Evolutionary conservation across 2,329 filamentous ascomycete genomes (phyloP).

Genomic region (Cladophialophora chaetospira): DNA sequence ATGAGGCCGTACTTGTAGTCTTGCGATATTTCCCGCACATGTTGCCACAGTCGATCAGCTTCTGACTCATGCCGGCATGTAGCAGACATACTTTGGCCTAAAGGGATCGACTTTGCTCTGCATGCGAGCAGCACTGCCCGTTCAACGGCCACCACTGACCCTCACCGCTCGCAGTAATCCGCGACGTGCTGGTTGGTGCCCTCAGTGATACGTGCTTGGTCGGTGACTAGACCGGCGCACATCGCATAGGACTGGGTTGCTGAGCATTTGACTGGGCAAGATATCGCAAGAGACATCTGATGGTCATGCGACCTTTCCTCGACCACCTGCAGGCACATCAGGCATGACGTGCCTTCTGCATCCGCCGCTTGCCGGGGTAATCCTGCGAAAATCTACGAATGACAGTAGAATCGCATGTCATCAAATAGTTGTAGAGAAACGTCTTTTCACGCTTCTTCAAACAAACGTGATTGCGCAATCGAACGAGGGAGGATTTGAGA

Average conservation of each 20-base stretch:
- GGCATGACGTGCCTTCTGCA: constrained; percentile 25
- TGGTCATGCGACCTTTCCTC: constrained; percentile 27
- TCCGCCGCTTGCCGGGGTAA: constrained; percentile 12
- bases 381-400: neutral
- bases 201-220: neutral
- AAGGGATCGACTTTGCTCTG: neutral
- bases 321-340: constrained; percentile 21
- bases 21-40: neutral
- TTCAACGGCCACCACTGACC: neutral
- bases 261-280: neutral
- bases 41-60: constrained; percentile 5
- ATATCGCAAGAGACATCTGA: constrained; percentile 4
- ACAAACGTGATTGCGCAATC: neutral
- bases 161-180: neutral
- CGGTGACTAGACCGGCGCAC: neutral
- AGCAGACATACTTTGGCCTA: neutral
- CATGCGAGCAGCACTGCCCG: neutral
- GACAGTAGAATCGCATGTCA: neutral
- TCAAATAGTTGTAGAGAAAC: constrained; percentile 1
- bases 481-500: neutral
- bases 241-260: neutral
- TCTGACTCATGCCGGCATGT: neutral
- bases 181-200: neutral
- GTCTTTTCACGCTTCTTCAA: neutral
- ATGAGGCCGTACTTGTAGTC: too few relatives aligned